A percentile compares a stretch with the other conserved stretches of the same genome.
Conservation (phyloP, 1,139 yeast genomes). For the Scheffersomyces illinoinensis region DNA sequence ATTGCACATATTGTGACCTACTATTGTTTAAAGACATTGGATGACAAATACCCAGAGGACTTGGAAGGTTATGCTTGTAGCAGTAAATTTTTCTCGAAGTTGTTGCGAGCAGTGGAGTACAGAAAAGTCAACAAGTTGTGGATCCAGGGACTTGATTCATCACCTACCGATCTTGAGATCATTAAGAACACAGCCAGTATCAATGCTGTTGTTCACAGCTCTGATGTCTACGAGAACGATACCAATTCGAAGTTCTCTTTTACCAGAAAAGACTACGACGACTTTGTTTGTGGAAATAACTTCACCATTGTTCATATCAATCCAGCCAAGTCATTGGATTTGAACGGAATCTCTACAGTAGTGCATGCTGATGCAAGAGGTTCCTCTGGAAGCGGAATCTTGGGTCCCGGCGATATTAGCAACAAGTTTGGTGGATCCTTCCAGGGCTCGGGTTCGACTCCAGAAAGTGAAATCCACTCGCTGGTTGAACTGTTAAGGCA, state of each 20-base stretch:
- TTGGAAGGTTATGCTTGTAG: conserved; percentile 24
- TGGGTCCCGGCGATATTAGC: background rate
- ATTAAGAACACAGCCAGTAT: background rate
- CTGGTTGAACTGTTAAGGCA: background rate
- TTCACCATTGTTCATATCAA: conserved; percentile 36
- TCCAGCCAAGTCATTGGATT: conserved; percentile 28
- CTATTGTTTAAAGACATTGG: conserved; percentile 26
- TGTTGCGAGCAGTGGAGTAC: conserved; percentile 29
- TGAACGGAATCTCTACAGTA: conserved; percentile 10
- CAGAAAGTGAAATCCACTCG: background rate
- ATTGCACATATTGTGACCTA: conserved; percentile 35
- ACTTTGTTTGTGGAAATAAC: conserved; percentile 33
- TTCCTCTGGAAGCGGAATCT: conserved; percentile 5
- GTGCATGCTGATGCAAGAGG: conserved; percentile 2
- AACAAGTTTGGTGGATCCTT: background rate
- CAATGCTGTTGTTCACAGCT: background rate
- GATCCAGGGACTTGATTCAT: conserved; percentile 27
- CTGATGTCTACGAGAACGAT: background rate
- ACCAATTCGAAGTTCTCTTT: conserved; percentile 1
- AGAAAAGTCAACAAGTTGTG: conserved; percentile 31
- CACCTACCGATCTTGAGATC: conserved; percentile 18
- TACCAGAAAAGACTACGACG: conserved; percentile 25
- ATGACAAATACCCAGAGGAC: conserved; percentile 30
- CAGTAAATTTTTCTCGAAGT: conserved; percentile 24
- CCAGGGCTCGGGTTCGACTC: background rate